These are phyloP conservation scores for Vicia faba DNA, from an alignment of 306 rosid genomes.

Conservation along the genomic window DNA sequence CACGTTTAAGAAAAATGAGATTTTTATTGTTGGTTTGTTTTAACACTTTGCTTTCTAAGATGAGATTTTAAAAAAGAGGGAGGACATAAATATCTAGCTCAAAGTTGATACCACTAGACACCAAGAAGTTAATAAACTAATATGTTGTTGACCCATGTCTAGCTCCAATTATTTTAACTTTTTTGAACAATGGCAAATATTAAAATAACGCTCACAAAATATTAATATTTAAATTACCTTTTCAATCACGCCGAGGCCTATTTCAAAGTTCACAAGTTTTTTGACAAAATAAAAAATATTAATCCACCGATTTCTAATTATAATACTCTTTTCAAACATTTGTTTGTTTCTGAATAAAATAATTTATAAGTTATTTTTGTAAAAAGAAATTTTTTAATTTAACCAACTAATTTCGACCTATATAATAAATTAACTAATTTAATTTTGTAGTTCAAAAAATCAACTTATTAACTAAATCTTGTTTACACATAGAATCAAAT, in stretches of 20 bases:
- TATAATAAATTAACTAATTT: too few species aligned
- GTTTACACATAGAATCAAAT: too few species aligned
- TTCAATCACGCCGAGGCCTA: constrained; percentile 8
- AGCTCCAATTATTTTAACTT: constrained; percentile 35
- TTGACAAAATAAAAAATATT: neutral
- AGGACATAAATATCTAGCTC: constrained; percentile 45
- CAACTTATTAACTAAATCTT: too few species aligned
- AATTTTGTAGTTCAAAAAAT: too few species aligned
- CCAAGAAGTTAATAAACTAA: neutral
- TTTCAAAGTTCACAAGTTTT: neutral
- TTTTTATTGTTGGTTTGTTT: neutral
- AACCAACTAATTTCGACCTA: too few species aligned
- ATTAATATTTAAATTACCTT: neutral
- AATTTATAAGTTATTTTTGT: too few species aligned
- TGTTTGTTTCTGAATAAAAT: too few species aligned
- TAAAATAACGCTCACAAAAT: neutral
- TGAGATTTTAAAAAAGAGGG: neutral
- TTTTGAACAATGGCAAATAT: constrained; percentile 5
- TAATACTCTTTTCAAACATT: too few species aligned
- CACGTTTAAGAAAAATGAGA: neutral
- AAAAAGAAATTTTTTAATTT: too few species aligned
- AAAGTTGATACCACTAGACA: constrained; percentile 19
- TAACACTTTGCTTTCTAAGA: neutral
- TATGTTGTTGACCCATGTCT: constrained; percentile 31
- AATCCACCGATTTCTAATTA: too few species aligned